Percentiles rank a stretch among this genome's conserved stretches.
These are phyloP conservation scores for Calocera viscosa DNA, from an alignment of 768 basidiomycete genomes.

Conservation along the genomic window DNA sequence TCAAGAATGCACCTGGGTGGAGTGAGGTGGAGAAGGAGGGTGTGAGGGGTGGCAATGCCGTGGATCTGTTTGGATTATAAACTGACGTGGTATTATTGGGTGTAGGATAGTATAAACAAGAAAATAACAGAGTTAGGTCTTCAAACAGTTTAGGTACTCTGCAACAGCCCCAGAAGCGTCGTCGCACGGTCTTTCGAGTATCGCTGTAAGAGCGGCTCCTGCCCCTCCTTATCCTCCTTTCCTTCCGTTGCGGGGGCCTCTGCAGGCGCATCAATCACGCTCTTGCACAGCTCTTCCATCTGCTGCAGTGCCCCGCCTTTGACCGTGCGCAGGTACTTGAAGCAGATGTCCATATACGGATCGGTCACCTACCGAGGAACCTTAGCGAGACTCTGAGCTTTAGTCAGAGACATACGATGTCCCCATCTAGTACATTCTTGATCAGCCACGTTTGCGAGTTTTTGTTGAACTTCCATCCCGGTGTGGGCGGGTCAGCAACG, in stretches of 20 bases:
- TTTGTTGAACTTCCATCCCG: neutral
- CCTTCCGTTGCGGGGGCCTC: neutral
- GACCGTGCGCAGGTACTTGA: slow-evolving; percentile 6
- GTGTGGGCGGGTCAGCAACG: neutral
- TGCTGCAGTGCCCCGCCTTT: neutral
- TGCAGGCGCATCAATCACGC: neutral
- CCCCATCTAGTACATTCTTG: neutral
- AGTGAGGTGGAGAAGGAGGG: slow-evolving; percentile 44
- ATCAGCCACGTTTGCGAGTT: neutral
- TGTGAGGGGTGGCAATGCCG: slow-evolving; percentile 61
- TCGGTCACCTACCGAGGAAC: neutral
- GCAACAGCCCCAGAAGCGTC: neutral
- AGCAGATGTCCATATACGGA: neutral
- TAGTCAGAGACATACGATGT: neutral
- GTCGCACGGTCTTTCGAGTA: neutral
- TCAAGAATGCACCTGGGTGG: slow-evolving; percentile 54
- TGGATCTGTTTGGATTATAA: slow-evolving; percentile 49
- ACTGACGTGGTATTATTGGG: no score
- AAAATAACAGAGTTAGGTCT: neutral
- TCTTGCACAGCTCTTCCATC: neutral
- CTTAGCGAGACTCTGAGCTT: neutral
- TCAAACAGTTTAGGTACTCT: neutral
- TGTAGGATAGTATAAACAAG: no score
- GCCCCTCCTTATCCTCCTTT: neutral
- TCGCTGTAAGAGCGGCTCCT: neutral